Conservation (phyloP, 1,284 basidiomycete species). For the Lentinus polychrous region DNA sequence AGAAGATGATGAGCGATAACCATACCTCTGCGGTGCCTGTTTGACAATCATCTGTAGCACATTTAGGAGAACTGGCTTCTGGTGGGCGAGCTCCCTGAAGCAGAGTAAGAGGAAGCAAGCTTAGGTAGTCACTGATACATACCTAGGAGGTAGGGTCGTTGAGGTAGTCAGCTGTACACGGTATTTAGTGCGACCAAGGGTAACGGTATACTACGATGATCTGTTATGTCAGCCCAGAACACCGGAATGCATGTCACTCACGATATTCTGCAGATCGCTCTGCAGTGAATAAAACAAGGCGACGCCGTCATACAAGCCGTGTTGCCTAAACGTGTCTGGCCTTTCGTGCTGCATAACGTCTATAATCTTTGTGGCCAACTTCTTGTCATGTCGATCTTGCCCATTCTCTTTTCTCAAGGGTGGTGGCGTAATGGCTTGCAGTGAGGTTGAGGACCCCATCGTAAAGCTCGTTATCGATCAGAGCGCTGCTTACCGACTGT, state of each 20-base stretch:
- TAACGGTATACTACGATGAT: no score
- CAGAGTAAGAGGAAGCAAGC: no score
- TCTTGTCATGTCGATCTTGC: background rate
- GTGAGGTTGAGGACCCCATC: no score
- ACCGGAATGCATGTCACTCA: background rate
- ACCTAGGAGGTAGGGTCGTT: no score
- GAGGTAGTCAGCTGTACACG: no score
- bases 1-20: background rate
- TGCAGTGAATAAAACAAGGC: background rate
- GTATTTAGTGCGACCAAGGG: no score
- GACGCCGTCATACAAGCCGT: conserved; percentile 3
- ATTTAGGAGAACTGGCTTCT: background rate
- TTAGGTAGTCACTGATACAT: no score
- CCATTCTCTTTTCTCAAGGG: no score
- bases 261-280: background rate
- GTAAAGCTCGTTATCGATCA: no score
- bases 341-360: background rate
- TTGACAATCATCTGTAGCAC: background rate
- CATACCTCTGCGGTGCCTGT: background rate
- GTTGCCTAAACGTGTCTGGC: background rate
- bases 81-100: no score
- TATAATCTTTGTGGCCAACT: background rate
- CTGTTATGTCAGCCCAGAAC: background rate
- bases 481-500: no score
- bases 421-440: no score